phyloP scores from a whole-genome alignment of 1,139 yeast species.

The Casaregolazyma suthepensis region DNA sequence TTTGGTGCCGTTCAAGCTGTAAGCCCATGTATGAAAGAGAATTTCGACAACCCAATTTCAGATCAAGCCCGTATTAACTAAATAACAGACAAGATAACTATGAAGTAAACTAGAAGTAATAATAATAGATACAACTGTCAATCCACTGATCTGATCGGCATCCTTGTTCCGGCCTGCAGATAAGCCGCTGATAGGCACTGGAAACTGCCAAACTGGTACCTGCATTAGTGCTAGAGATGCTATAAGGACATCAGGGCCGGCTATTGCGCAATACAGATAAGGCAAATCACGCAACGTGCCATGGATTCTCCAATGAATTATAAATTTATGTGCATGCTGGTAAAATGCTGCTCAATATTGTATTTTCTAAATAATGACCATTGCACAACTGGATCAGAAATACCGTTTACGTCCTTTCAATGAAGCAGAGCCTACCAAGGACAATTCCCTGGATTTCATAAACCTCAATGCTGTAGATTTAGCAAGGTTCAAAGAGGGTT shows the following conservation, averaged over 20 bases:
- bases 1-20: not conserved
- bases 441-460: slow-evolving; percentile 5
- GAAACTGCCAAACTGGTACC: not conserved
- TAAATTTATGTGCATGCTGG: not conserved
- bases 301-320: not conserved
- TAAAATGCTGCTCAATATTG: not conserved
- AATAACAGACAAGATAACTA: too few relatives aligned
- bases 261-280: not conserved
- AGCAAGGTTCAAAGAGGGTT: slow-evolving; percentile 5
- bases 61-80: not conserved
- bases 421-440: slow-evolving; percentile 2
- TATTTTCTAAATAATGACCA: not conserved
- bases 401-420: slow-evolving; percentile 8
- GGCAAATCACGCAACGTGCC: not conserved
- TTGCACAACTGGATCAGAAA: slow-evolving; percentile 4
- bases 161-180: not conserved
- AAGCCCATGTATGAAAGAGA: not conserved
- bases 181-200: not conserved
- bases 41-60: not conserved
- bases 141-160: not conserved
- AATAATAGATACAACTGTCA: too few relatives aligned
- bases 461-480: slow-evolving; percentile 7
- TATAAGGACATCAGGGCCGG: not conserved
- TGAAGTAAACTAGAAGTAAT: too few relatives aligned
- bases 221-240: not conserved